These are phyloP conservation scores for Dicorynia guianensis DNA, from an alignment of 306 rosid species.

Conservation along the genomic window DNA sequence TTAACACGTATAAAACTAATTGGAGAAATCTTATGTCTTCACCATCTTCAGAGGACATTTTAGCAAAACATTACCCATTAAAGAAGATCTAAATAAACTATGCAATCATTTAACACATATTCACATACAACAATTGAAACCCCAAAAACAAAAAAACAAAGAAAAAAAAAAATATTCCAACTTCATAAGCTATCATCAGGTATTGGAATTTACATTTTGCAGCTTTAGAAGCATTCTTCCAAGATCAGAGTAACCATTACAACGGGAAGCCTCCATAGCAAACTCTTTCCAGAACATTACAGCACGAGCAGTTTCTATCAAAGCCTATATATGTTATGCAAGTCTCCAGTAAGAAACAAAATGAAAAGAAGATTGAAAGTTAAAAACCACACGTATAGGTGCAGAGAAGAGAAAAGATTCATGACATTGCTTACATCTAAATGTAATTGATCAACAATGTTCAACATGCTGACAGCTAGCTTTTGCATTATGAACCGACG, in stretches of 20 bases:
- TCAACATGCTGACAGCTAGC: conserved; percentile 85
- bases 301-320: conserved; percentile 73
- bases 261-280: conserved; percentile 74
- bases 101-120: too few relatives aligned
- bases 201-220: conserved; percentile 64
- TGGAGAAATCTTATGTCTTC: not conserved
- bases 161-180: not conserved
- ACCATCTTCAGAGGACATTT: too few relatives aligned
- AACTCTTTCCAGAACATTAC: conserved; percentile 73
- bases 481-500: conserved; percentile 91
- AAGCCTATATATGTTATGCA: conserved; percentile 66
- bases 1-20: too few relatives aligned
- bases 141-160: not conserved
- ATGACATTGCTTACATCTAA: conserved; percentile 67
- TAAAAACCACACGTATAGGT: conserved; percentile 14
- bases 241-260: conserved; percentile 69
- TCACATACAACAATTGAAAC: too few relatives aligned
- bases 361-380: conserved; percentile 17
- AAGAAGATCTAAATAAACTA: too few relatives aligned
- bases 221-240: conserved; percentile 82
- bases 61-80: not conserved
- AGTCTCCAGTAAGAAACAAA: conserved; percentile 29
- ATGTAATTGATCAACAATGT: conserved; percentile 86
- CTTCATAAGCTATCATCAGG: conserved; percentile 37
- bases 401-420: conserved; percentile 29